A percentile compares a stretch with the other conserved stretches of the same genome.
Conservation (phyloP, 148 eudicot species). For the Rhododendron henanense region DNA sequence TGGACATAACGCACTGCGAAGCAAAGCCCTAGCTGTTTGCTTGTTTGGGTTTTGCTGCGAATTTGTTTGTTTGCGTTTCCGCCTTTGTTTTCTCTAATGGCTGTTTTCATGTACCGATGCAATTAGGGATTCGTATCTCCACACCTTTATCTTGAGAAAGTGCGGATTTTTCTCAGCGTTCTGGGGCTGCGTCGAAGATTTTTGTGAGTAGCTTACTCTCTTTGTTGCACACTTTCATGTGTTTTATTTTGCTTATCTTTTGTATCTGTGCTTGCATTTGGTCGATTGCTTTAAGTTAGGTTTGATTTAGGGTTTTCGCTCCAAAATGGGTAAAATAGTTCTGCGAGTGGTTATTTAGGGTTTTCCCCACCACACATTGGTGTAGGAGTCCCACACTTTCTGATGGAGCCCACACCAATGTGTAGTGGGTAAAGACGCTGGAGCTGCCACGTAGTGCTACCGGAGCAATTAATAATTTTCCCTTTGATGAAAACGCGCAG, state of each 20-base stretch:
- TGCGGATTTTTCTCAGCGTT: constrained; percentile 1
- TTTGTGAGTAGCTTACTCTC: constrained; percentile 18
- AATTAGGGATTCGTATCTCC: constrained; percentile 23
- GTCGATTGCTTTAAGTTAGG: neutral
- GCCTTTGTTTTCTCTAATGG: constrained; percentile 1
- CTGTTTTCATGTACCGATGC: constrained; percentile 25
- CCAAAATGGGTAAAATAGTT: neutral
- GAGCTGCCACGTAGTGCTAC: too few relatives aligned
- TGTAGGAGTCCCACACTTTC: too few relatives aligned
- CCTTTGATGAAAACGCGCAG: neutral
- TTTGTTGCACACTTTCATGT: neutral
- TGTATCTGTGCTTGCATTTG: neutral
- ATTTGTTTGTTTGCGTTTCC: neutral
- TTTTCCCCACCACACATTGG: too few relatives aligned
- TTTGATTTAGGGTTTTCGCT: neutral
- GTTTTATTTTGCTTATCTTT: neutral
- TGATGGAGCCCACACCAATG: too few relatives aligned
- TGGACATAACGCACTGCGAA: too few relatives aligned
- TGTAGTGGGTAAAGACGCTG: too few relatives aligned
- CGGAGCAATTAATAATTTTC: too few relatives aligned
- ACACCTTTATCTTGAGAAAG: neutral
- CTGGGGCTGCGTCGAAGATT: neutral
- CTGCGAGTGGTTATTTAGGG: too few relatives aligned
- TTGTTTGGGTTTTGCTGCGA: neutral
- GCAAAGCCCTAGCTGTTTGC: too few relatives aligned